These are phyloP conservation scores for Astrocystis sublimbata DNA, from an alignment of 495 filamentous ascomycete genomes.

Conservation along the genomic window DNA sequence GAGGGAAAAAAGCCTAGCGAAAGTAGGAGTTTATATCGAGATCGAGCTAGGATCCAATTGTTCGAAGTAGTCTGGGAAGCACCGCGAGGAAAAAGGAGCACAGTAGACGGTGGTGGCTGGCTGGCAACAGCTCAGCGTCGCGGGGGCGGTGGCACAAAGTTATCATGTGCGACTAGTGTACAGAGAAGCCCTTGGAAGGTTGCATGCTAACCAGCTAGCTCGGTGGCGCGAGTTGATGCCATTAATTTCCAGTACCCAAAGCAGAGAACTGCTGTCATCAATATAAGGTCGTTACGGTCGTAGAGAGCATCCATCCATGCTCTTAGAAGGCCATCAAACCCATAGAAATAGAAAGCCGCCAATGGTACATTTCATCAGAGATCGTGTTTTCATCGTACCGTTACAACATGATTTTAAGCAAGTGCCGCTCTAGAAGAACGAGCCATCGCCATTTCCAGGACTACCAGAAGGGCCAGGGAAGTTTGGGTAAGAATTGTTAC, in stretches of 20 bases:
- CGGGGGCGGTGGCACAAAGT: not conserved
- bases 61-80: conserved; percentile 24
- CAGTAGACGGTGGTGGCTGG: conserved; percentile 7
- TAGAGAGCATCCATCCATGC: conserved; percentile 34
- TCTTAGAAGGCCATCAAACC: conserved; percentile 21
- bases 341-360: conserved; percentile 26
- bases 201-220: conserved; percentile 20
- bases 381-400: conserved; percentile 38
- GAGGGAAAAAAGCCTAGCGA: conserved; percentile 12
- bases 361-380: conserved; percentile 25
- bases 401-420: conserved; percentile 29
- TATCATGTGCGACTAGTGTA: conserved; percentile 29
- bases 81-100: conserved; percentile 10
- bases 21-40: conserved; percentile 29
- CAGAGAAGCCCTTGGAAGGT: conserved; percentile 25
- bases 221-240: conserved; percentile 21
- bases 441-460: conserved; percentile 24
- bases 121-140: conserved; percentile 18
- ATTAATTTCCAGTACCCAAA: conserved; percentile 31
- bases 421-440: conserved; percentile 31
- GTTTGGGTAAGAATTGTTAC: conserved; percentile 23
- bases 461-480: conserved; percentile 27
- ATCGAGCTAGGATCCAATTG: conserved; percentile 24
- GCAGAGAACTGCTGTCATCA: conserved; percentile 23
- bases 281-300: conserved; percentile 33